Percentiles rank a stretch among this genome's conserved stretches.
These are phyloP conservation scores for Ochetophila trinervis DNA, from an alignment of 306 rosid genomes.

Conservation along the genomic window DNA sequence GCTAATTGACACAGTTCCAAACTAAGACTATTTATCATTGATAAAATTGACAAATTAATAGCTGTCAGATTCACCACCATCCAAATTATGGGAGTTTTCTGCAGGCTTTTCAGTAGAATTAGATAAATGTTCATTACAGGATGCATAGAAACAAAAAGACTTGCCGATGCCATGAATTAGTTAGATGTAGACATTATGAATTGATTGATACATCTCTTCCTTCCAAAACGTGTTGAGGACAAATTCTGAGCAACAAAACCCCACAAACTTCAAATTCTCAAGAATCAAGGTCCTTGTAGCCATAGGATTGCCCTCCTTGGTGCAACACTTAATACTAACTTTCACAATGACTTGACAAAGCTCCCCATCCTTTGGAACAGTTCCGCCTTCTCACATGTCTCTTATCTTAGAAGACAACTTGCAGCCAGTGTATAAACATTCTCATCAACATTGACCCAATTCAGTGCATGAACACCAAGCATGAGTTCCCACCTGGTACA, in stretches of 20 bases:
- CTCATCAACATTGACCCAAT: background rate
- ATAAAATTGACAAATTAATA: too few relatives aligned
- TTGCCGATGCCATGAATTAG: background rate
- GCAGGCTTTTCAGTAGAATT: too few relatives aligned
- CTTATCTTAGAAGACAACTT: too few relatives aligned
- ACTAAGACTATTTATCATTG: background rate
- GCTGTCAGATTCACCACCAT: too few relatives aligned
- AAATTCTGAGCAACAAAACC: background rate
- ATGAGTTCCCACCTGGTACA: background rate
- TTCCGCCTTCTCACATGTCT: too few relatives aligned
- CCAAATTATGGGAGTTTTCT: too few relatives aligned
- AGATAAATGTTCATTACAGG: background rate
- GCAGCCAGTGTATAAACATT: too few relatives aligned
- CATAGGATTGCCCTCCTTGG: background rate
- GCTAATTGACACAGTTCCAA: background rate
- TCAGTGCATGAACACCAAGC: background rate
- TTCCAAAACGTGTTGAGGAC: background rate
- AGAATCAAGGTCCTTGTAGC: background rate
- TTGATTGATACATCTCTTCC: background rate
- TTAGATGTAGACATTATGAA: background rate
- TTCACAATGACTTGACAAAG: too few relatives aligned
- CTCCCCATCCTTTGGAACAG: background rate
- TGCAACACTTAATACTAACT: background rate
- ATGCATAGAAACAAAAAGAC: background rate
- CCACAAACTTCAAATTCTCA: background rate